phyloP scores from a whole-genome alignment of 805 yeast species.

The Komagataella ulmi region DNA sequence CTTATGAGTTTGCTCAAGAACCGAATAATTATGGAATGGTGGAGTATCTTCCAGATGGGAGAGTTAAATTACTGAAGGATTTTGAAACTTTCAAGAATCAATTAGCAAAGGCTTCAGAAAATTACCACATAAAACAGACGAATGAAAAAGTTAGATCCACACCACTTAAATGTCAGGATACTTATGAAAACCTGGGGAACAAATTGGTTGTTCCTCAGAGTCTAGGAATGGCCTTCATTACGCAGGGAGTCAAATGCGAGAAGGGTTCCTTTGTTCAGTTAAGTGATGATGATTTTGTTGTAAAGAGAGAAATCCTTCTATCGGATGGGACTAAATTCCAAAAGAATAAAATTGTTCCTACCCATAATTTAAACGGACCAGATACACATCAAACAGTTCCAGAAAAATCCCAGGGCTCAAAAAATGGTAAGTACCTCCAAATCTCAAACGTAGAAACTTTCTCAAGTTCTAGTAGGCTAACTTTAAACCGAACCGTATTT shows the following conservation, averaged over 20 bases:
- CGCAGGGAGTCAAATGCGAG: not conserved
- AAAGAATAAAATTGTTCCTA: not conserved
- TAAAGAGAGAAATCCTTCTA: not conserved
- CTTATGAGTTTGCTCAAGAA: constrained; percentile 72
- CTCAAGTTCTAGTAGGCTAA: not conserved
- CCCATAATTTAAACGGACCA: not conserved
- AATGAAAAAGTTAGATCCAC: not conserved
- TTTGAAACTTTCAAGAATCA: constrained; percentile 28
- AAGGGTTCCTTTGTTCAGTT: not conserved
- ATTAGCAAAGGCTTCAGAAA: constrained; percentile 20
- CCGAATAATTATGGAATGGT: constrained; percentile 73
- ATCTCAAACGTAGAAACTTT: not conserved
- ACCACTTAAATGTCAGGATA: not conserved
- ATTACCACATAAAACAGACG: constrained; percentile 10
- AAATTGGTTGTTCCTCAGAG: not conserved
- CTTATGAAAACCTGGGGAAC: not conserved
- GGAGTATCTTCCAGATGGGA: constrained; percentile 26
- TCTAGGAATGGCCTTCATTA: not conserved
- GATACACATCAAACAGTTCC: not conserved
- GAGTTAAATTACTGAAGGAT: constrained; percentile 29
- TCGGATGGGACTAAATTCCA: not conserved
- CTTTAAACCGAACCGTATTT: not conserved
- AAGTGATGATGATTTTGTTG: not conserved
- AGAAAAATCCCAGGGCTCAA: not conserved
- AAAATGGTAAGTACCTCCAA: not conserved